A percentile compares a stretch with the other conserved stretches of the same genome.
These are phyloP conservation scores for Trichoderma semiorbis DNA, from an alignment of 2,329 filamentous ascomycete genomes.

Conservation along the genomic window DNA sequence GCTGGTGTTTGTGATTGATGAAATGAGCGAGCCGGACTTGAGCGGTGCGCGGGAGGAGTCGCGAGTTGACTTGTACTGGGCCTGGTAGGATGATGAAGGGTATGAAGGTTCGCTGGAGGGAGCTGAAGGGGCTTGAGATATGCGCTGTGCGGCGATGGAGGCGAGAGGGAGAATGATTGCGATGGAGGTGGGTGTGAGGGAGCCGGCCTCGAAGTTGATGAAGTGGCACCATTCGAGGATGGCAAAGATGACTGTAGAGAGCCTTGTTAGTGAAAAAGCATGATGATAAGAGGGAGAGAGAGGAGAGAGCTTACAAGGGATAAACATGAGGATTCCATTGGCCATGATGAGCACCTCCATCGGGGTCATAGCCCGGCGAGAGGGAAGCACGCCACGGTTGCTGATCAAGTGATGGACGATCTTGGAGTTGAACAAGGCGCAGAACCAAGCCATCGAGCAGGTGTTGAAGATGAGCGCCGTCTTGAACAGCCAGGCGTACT, in stretches of 20 bases:
- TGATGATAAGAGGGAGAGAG: not conserved
- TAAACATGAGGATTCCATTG: constrained; percentile 54
- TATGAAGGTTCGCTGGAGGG: constrained; percentile 22
- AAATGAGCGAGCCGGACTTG: constrained; percentile 26
- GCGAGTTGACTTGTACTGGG: constrained; percentile 19
- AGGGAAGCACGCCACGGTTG: constrained; percentile 46
- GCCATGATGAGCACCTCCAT: constrained; percentile 56
- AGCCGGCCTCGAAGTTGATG: constrained; percentile 47
- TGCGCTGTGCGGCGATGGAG: constrained; percentile 48
- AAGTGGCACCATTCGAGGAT: constrained; percentile 43
- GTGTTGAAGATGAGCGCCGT: constrained; percentile 39
- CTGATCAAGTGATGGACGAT: constrained; percentile 46
- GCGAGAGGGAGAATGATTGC: constrained; percentile 51
- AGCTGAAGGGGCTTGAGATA: constrained; percentile 28
- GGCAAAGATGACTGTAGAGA: constrained; percentile 46
- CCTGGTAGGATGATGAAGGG: constrained; percentile 21
- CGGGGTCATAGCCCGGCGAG: constrained; percentile 40
- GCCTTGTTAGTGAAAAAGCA: not conserved
- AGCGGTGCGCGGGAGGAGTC: constrained; percentile 23
- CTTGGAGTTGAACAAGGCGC: constrained; percentile 52
- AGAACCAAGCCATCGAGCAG: constrained; percentile 50
- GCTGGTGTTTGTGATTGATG: constrained; percentile 18
- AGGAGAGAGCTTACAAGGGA: constrained; percentile 43
- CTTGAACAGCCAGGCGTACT: constrained; percentile 38
- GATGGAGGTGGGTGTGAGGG: constrained; percentile 48